A percentile compares a stretch with the other conserved stretches of the same genome.
Conservation (phyloP, 2,329 filamentous ascomycete genomes). For the Beauveria brongniartii region DNA sequence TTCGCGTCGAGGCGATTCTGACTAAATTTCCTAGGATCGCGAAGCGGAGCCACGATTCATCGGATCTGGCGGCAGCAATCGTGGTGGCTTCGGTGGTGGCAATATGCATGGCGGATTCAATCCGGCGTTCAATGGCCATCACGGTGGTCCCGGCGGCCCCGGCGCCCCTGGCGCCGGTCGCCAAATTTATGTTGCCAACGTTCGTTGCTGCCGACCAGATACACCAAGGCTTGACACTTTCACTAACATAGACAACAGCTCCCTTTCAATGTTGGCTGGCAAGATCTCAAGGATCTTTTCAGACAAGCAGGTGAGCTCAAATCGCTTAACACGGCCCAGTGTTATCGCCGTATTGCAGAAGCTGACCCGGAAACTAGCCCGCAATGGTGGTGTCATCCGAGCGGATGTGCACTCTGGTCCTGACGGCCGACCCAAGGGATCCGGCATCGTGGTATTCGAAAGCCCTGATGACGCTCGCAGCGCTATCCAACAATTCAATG, state of each 20-base stretch:
- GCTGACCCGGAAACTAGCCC: slow-evolving; percentile 26
- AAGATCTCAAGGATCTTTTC: slow-evolving; percentile 98
- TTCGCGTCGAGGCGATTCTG: slow-evolving; percentile 9
- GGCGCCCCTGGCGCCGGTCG: slow-evolving; percentile 58
- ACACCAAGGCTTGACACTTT: slow-evolving; percentile 12
- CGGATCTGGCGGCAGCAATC: slow-evolving; percentile 57
- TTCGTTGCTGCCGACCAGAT: slow-evolving; percentile 49
- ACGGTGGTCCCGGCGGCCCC: slow-evolving; percentile 33
- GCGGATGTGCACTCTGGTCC: slow-evolving; percentile 91
- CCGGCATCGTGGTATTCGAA: slow-evolving; percentile 95
- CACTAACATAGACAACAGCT: slow-evolving; percentile 49
- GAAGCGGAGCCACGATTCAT: slow-evolving; percentile 97
- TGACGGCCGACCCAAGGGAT: slow-evolving; percentile 90
- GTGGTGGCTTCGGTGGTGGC: slow-evolving; percentile 40
- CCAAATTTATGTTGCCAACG: slow-evolving; percentile 97
- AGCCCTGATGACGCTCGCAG: slow-evolving; percentile 89
- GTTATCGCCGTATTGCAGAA: background rate
- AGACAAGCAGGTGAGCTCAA: slow-evolving; percentile 80
- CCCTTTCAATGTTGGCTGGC: slow-evolving; percentile 95
- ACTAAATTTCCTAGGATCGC: slow-evolving; percentile 59
- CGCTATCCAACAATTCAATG: slow-evolving; percentile 95
- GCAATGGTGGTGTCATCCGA: slow-evolving; percentile 75
- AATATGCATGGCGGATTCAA: slow-evolving; percentile 44
- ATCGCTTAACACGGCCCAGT: background rate
- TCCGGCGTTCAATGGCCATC: slow-evolving; percentile 42